Evolutionary conservation across 164 flowering plant genomes (phyloP), one percentile per base, ranked within the genome.

Genomic region (Piper longum): DNA sequence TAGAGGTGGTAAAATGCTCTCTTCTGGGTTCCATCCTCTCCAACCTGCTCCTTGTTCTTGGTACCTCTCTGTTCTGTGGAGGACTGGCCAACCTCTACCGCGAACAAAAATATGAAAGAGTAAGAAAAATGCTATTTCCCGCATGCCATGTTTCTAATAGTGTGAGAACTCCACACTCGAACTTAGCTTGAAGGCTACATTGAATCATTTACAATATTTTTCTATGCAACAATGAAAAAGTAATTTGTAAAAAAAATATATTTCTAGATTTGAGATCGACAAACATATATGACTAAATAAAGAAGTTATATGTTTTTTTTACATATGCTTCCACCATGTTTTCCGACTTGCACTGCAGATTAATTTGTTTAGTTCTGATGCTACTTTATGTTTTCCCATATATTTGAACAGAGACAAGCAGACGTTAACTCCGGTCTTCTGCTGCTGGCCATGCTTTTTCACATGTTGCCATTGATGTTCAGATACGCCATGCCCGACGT

Each of bases 11-110:
- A 40, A 93, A 93, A 69, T 90, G 78, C 65, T 90, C 97, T 16
- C 88, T 93, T 7, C 54, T 93, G 72, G 98, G 98, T 40, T 93
- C 98, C 1, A 69, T 93, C 2, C 88, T 90, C 19, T 93, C 96
- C 11, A 93, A 93, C 73, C 87, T 93, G 12, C 91, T 93, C 43
- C 76, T 93, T 56, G 98, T 93, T 62, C 88, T 93, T 43, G 97
- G 97, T 14, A 83, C 83, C 17, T 90, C 98, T 39, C 86, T 93
- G 55, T 80, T 93, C 41, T 83, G 88, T 65, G 98, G 98, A 6
- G 98, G 98, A 63, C 36, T 93, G 45, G 61, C 43, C 57, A 87
- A 91, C 64, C 66, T 87, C 0, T n/a, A 52, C 11, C 1, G 36
- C 36, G 88, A 85, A 54, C 98, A 90, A 63, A 85, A 73, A 69